phyloP scores from a whole-genome alignment of 1,284 basidiomycete species.

The Psilocybe mexicana region DNA sequence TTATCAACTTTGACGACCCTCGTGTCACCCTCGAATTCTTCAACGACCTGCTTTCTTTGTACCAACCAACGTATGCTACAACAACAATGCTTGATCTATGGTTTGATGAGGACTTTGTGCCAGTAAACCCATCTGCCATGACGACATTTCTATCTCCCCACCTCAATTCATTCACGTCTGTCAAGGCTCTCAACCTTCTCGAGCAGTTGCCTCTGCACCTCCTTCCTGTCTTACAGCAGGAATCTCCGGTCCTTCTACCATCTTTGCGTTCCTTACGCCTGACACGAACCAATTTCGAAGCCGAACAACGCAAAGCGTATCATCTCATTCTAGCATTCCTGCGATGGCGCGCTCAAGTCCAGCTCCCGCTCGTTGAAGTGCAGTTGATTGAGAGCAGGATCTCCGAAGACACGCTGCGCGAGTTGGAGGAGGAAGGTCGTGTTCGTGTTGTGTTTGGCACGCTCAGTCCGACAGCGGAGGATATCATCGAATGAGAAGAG shows the following conservation, averaged over 20 bases:
- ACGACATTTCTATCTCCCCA: not conserved
- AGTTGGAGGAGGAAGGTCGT: not conserved
- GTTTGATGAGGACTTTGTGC: not conserved
- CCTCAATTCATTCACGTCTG: not conserved
- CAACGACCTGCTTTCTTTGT: not conserved
- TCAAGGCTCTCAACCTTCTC: not conserved
- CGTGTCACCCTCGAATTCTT: not conserved
- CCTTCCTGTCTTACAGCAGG: not conserved
- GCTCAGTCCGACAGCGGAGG: conserved; percentile 1
- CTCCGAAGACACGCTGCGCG: not conserved
- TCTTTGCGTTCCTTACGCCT: not conserved
- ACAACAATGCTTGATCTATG: not conserved
- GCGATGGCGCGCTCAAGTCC: not conserved
- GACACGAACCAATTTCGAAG: not conserved
- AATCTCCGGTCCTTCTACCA: not conserved
- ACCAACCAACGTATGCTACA: not conserved
- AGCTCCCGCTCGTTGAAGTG: not conserved
- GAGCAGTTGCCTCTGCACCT: not conserved
- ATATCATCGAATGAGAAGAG: not conserved
- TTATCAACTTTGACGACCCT: not conserved
- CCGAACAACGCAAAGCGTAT: not conserved
- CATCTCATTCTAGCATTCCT: not conserved
- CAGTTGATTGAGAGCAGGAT: not conserved
- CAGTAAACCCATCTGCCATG: not conserved
- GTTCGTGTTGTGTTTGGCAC: not conserved